phyloP scores from a whole-genome alignment of 305 asterid genomes.

The Euphrasia arctica region DNA sequence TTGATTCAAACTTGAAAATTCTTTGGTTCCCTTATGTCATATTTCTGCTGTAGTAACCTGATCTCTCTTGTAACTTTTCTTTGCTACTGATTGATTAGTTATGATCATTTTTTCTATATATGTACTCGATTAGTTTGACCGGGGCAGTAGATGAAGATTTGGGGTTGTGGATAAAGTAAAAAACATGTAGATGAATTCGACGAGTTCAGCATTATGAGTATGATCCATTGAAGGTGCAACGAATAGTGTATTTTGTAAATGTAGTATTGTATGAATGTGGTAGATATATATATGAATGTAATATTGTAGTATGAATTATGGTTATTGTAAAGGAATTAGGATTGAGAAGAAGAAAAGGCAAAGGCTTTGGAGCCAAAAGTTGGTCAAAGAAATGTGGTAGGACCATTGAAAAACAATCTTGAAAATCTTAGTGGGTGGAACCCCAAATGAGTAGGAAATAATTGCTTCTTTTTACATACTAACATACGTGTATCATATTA shows the following conservation, averaged over 20 bases:
- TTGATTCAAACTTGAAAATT: slow-evolving; percentile 34
- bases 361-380: slow-evolving; percentile 31
- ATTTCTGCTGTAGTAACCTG: too few relatives aligned
- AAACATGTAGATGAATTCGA: neutral
- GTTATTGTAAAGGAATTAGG: neutral
- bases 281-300: too few relatives aligned
- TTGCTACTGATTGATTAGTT: neutral
- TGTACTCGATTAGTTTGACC: too few relatives aligned
- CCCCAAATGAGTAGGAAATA: slow-evolving; percentile 62
- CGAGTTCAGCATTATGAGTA: neutral
- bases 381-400: slow-evolving; percentile 46
- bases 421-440: slow-evolving; percentile 38
- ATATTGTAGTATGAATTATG: too few relatives aligned
- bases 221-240: too few relatives aligned
- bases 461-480: slow-evolving; percentile 35
- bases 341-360: neutral
- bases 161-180: neutral
- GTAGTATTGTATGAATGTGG: too few relatives aligned
- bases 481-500: neutral
- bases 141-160: too few relatives aligned
- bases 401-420: slow-evolving; percentile 38
- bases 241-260: too few relatives aligned
- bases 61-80: neutral
- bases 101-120: neutral
- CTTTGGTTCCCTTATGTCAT: slow-evolving; percentile 31